Evolutionary conservation across 345 rosid species (phyloP).

Genomic region (Raphanus raphanistrum): DNA sequence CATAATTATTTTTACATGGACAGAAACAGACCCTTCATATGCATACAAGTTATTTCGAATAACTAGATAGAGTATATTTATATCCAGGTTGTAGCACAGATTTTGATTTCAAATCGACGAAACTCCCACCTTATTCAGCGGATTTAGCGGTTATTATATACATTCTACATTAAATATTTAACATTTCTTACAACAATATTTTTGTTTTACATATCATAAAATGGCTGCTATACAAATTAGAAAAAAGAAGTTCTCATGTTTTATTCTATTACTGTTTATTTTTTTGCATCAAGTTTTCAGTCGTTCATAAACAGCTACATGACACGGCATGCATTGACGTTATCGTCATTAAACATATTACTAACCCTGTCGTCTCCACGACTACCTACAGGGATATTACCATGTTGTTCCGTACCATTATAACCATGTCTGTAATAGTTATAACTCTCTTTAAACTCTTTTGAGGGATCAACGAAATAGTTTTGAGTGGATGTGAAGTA

Average conservation of each 20-base stretch:
- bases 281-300: not conserved
- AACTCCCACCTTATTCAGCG: not conserved
- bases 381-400: conserved; percentile 59
- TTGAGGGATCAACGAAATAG: conserved; percentile 76
- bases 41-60: no score
- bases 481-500: conserved; percentile 67
- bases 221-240: not conserved
- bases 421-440: conserved; percentile 85
- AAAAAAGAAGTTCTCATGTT: not conserved
- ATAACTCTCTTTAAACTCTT: conserved; percentile 81
- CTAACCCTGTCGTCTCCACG: conserved; percentile 93
- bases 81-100: not conserved
- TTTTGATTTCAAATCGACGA: not conserved
- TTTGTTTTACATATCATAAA: not conserved
- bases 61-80: not conserved
- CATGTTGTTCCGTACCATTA: conserved; percentile 63
- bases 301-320: conserved; percentile 44
- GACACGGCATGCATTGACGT: conserved; percentile 80
- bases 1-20: no score
- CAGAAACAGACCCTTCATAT: no score
- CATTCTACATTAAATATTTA: not conserved
- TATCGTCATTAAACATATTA: conserved; percentile 90
- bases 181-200: not conserved
- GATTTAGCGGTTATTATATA: not conserved
- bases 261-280: not conserved